Conservation (phyloP, 345 rosid genomes). For the Dimocarpus longan region DNA sequence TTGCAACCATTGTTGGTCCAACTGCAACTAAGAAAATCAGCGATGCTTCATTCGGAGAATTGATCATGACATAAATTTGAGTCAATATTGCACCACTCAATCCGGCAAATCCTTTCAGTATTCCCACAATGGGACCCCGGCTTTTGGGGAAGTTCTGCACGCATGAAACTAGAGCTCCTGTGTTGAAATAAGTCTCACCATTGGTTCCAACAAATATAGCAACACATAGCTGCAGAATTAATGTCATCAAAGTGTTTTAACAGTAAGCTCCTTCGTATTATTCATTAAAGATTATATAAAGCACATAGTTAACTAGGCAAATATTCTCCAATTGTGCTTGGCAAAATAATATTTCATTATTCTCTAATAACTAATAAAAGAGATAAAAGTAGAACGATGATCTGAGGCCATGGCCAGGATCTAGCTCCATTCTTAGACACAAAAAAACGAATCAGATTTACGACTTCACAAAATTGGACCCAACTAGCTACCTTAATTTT, state of each 20-base stretch:
- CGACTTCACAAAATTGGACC: background rate
- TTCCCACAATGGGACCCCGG: constrained; percentile 84
- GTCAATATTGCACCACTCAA: constrained; percentile 91
- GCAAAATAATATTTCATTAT: background rate
- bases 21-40: constrained; percentile 76
- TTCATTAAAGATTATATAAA: background rate
- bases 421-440: background rate
- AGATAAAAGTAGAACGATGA: background rate
- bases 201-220: constrained; percentile 81
- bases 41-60: constrained; percentile 57
- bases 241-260: background rate
- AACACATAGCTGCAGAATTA: constrained; percentile 56
- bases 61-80: constrained; percentile 67
- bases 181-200: constrained; percentile 90
- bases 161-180: constrained; percentile 76
- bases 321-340: background rate
- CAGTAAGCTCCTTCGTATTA: background rate
- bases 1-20: constrained; percentile 67
- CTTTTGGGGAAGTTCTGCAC: constrained; percentile 86
- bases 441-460: background rate
- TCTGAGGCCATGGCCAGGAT: background rate
- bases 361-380: background rate
- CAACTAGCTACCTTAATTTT: background rate
- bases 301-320: background rate
- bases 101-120: constrained; percentile 89